These are phyloP conservation scores for Monilinia polystroma DNA, from an alignment of 2,329 filamentous ascomycete genomes.

Conservation along the genomic window DNA sequence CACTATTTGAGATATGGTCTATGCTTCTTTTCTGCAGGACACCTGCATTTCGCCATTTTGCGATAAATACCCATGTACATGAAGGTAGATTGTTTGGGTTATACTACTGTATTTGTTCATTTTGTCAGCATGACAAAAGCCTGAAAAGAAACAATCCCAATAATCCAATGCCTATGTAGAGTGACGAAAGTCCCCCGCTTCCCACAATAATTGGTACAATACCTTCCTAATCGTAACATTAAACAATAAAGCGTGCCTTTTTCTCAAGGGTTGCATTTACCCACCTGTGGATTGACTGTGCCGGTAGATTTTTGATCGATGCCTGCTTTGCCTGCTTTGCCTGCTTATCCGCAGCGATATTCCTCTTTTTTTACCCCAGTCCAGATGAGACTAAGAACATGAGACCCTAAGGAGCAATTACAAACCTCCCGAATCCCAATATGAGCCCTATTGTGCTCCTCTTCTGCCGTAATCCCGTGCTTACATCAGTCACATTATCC, in stretches of 20 bases:
- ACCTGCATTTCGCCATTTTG: constrained; percentile 21
- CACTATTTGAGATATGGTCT: constrained; percentile 17
- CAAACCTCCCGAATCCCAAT: constrained; percentile 8
- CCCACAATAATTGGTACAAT: not conserved
- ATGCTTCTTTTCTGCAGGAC: constrained; percentile 23
- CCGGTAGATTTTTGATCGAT: constrained; percentile 8
- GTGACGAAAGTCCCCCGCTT: not conserved
- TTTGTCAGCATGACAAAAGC: constrained; percentile 14
- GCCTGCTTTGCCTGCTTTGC: constrained; percentile 23
- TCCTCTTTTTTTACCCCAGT: constrained; percentile 13
- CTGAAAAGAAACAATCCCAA: not conserved
- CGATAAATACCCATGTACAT: constrained; percentile 23
- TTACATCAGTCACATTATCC: not conserved
- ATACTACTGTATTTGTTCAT: not conserved
- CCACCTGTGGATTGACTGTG: constrained; percentile 11
- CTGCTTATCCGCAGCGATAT: constrained; percentile 13
- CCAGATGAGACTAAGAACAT: constrained; percentile 5
- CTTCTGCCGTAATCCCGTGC: constrained; percentile 18
- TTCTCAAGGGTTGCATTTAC: constrained; percentile 15
- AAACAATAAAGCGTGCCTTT: constrained; percentile 19
- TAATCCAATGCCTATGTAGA: not conserved
- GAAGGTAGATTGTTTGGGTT: constrained; percentile 1
- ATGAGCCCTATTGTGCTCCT: constrained; percentile 6
- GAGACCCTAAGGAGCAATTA: not conserved
- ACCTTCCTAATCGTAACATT: constrained; percentile 22